phyloP scores from a whole-genome alignment of 2,329 filamentous ascomycete genomes.

The Xylaria sp. region DNA sequence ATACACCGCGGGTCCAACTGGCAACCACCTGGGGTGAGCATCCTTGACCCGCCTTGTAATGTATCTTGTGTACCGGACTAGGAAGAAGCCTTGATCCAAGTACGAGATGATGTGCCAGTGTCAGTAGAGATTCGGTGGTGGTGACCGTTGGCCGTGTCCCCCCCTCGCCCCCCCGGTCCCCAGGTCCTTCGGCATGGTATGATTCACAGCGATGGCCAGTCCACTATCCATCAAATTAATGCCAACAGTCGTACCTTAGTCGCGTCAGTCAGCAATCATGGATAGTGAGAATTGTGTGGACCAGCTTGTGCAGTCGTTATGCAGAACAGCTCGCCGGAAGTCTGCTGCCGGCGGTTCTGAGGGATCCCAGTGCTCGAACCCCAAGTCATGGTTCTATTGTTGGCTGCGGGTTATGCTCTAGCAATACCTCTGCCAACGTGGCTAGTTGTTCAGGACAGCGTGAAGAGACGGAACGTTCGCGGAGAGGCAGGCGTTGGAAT shows the following conservation, averaged over 20 bases:
- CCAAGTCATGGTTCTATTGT: slow-evolving; percentile 28
- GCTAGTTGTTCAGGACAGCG: slow-evolving; percentile 29
- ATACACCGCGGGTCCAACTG: slow-evolving; percentile 20
- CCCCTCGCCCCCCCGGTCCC: background rate
- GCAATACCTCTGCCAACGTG: slow-evolving; percentile 29
- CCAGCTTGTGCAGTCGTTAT: slow-evolving; percentile 19
- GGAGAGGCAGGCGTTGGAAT: slow-evolving; percentile 8
- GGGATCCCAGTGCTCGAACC: slow-evolving; percentile 23
- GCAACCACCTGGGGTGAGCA: slow-evolving; percentile 24
- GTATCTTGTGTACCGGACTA: slow-evolving; percentile 20
- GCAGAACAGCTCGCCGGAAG: slow-evolving; percentile 19
- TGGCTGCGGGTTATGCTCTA: slow-evolving; percentile 28
- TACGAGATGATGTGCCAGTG: slow-evolving; percentile 20
- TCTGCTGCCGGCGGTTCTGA: slow-evolving; percentile 23
- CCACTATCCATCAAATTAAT: slow-evolving; percentile 5
- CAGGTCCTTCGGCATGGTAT: slow-evolving; percentile 3
- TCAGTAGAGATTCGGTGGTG: slow-evolving; percentile 25
- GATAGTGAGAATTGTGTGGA: slow-evolving; percentile 23
- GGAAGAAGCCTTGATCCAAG: slow-evolving; percentile 19
- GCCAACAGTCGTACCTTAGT: slow-evolving; percentile 6
- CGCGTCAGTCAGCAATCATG: slow-evolving; percentile 19
- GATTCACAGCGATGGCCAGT: background rate
- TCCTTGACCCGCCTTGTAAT: slow-evolving; percentile 26
- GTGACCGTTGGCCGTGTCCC: slow-evolving; percentile 4
- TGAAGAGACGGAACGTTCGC: slow-evolving; percentile 3